Conservation (phyloP, 2,329 filamentous ascomycete genomes). For the Cadophora gregata region DNA sequence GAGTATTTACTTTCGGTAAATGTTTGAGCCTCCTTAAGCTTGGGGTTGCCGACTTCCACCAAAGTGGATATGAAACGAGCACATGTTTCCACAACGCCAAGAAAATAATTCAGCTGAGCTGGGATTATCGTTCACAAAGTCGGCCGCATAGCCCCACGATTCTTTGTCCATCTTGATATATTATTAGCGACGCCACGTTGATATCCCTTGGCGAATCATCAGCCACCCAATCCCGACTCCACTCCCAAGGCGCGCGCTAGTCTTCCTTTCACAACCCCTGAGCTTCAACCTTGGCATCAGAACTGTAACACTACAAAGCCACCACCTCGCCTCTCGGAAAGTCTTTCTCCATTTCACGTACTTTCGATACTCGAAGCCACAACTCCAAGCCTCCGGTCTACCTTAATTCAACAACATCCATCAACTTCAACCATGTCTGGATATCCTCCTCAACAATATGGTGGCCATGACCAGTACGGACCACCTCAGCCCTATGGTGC, state of each 20-base stretch:
- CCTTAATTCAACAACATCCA: not conserved
- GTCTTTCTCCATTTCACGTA: not conserved
- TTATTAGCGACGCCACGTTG: conserved; percentile 12
- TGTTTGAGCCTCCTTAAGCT: not conserved
- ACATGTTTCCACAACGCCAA: conserved; percentile 5
- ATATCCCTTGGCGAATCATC: conserved; percentile 1
- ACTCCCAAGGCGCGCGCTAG: conserved; percentile 7
- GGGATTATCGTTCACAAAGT: not conserved
- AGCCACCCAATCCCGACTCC: conserved; percentile 11
- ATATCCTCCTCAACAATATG: conserved; percentile 20
- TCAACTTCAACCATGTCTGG: conserved; percentile 14
- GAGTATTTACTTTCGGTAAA: conserved; percentile 1
- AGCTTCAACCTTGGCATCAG: conserved; percentile 7
- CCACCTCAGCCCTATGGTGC: conserved; percentile 17
- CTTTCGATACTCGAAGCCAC: not conserved
- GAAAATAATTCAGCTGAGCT: conserved; percentile 1
- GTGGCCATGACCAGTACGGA: conserved; percentile 8
- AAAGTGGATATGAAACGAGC: not conserved
- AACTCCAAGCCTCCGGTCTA: not conserved
- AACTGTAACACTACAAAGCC: conserved; percentile 6
- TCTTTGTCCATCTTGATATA: conserved; percentile 5
- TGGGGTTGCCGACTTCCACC: not conserved
- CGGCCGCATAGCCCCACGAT: conserved; percentile 5
- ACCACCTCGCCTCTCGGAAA: not conserved
- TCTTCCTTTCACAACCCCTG: not conserved